A percentile compares a stretch with the other conserved stretches of the same genome.
Conservation (phyloP, 768 basidiomycete species). For the Coprinellus micaceus region DNA sequence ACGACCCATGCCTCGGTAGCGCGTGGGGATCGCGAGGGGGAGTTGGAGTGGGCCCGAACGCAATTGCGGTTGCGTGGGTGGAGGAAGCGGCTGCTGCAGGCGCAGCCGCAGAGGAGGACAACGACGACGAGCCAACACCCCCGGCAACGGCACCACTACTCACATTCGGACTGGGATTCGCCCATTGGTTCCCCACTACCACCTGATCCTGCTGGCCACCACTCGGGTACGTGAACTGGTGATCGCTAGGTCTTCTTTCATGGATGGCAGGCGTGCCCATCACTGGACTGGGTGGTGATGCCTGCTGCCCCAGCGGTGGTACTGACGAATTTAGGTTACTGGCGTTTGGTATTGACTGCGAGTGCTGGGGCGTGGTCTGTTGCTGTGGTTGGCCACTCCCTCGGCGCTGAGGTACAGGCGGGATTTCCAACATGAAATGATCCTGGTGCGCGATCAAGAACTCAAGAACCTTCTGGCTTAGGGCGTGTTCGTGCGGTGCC, state of each 20-base stretch:
- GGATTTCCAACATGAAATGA: slow-evolving; percentile 87
- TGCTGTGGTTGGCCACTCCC: background rate
- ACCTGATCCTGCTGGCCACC: background rate
- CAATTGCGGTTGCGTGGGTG: background rate
- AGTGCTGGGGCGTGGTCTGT: background rate
- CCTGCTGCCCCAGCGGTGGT: background rate
- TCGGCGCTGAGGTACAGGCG: slow-evolving; percentile 44
- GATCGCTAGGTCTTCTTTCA: background rate
- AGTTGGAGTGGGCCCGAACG: background rate
- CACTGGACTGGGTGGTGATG: no score
- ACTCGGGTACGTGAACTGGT: background rate
- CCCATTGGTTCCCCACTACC: background rate
- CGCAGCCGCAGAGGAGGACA: background rate
- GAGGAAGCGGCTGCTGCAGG: background rate
- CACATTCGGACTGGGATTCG: background rate
- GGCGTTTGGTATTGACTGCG: background rate
- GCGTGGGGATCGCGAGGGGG: background rate
- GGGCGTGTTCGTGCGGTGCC: slow-evolving; percentile 78
- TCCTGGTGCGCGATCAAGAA: slow-evolving; percentile 97
- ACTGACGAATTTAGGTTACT: background rate
- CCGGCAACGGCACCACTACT: background rate
- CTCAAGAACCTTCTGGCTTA: slow-evolving; percentile 88
- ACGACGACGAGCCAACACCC: background rate
- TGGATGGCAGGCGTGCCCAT: background rate
- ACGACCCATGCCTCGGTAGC: slow-evolving; percentile 10